These are phyloP conservation scores for sunflower (Helianthus annuus) DNA, from an alignment of 129 eudicot genomes.

Conservation along the genomic window HanXRQr2.0-SUNRISE NC_035433.2:67647593-67648092, in stretches of 20 bases:
- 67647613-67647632: constrained; percentile 25
- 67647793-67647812: constrained; percentile 40
- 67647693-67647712: constrained; percentile 51
- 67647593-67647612: constrained; percentile 41
- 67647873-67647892: constrained; percentile 73
- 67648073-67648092: constrained; percentile 64
- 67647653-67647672: constrained; percentile 53
- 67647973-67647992: constrained; percentile 59
- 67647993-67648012: constrained; percentile 59
- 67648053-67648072: constrained; percentile 59
- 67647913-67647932: constrained; percentile 27
- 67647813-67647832: constrained; percentile 36
- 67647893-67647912: constrained; percentile 49
- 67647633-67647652: constrained; percentile 48
- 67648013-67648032: constrained; percentile 67
- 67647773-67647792: constrained; percentile 38
- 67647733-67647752: constrained; percentile 35
- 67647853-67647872: constrained; percentile 59
- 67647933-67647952: constrained; percentile 50
- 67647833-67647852: constrained; percentile 49
- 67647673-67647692: constrained; percentile 68
- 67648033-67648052: constrained; percentile 54
- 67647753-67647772: constrained; percentile 50
- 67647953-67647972: constrained; percentile 48
- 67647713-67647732: constrained; percentile 62